Evolutionary conservation across 352 stramenopile genomes (phyloP), one percentile per base, ranked within the genome.

Genomic region (Phytophthora fragariae): DNA sequence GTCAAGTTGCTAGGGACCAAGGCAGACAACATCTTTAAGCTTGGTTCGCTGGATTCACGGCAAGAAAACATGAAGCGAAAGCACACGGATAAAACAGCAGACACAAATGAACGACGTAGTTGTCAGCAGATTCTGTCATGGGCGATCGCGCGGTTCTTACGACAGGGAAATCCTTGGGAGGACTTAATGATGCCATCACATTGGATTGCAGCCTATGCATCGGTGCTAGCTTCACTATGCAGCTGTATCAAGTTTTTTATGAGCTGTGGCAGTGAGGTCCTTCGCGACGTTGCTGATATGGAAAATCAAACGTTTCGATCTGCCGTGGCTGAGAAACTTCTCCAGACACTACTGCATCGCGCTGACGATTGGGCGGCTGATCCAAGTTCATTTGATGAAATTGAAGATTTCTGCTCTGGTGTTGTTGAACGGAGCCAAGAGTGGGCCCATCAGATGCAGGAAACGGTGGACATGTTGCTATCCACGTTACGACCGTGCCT

Each of bases 1-100:
- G 68, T 73, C 14, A 68, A 80, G 19, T 60, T 92, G 2, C 67
- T 94, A 14, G 84, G 75, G 19, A 73, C 79, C 7, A 71, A 82
- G 3, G 62, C 75, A 10, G 56, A 57, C 15, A 31, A 8, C 12
- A 60, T 85, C 31, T 61, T 88, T 52, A 54, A 57, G 33, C n/a
- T 49, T 8, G 12, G 14, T 15, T 7, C 37, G 29, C 1, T 33
- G 15, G 27, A 47, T 53, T 21, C 12, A 21, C 57, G 31, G 10
- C 67, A 82, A 57, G 33, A 66, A 56, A 68, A 33, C 12, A 37
- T 59, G 14, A 86, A 84, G 31, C 69, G 79, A 47, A 91, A 90
- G 44, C 61, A 73, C 35, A 75, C 57, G 24, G 31, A 56, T 58
- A 27, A 39, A 10, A 17, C 24, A n/a, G 54, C 19, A 15, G 37